Conservation (phyloP, 176 grass and related monocot genomes). For the Musa schizocarpa region DNA sequence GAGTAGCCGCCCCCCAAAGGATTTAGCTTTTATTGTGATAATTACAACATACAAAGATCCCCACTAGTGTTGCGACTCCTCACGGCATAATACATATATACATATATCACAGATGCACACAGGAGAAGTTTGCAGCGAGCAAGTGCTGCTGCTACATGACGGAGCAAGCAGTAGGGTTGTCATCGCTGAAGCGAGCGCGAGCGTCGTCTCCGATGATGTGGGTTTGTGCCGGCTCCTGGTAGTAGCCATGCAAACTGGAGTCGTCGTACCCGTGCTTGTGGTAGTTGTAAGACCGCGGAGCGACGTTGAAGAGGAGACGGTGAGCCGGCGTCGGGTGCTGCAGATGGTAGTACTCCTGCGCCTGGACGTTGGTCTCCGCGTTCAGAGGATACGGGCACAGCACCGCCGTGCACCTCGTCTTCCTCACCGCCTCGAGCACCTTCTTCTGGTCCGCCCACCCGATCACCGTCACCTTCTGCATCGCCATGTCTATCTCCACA, state of each 20-base stretch:
- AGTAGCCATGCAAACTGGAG: conserved; percentile 37
- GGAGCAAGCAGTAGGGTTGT: conserved; percentile 60
- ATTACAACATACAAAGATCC: too few relatives aligned
- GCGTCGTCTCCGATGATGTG: conserved; percentile 23
- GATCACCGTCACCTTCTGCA: conserved; percentile 55
- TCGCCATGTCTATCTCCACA: conserved; percentile 48
- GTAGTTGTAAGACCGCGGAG: conserved; percentile 68
- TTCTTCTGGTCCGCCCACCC: conserved; percentile 64
- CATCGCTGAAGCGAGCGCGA: conserved; percentile 57
- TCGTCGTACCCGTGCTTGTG: conserved; percentile 51
- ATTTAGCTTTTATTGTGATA: too few relatives aligned
- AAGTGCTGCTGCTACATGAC: conserved; percentile 32
- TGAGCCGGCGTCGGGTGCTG: conserved; percentile 3
- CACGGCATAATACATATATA: too few relatives aligned
- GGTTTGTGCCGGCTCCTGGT: neutral
- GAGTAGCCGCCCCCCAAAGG: too few relatives aligned
- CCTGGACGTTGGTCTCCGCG: conserved; percentile 9
- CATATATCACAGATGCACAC: too few relatives aligned
- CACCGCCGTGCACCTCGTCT: conserved; percentile 36
- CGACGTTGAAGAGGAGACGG: conserved; percentile 8
- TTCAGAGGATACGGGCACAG: conserved; percentile 32
- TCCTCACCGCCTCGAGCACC: conserved; percentile 47
- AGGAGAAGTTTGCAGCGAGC: too few relatives aligned
- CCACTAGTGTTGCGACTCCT: too few relatives aligned
- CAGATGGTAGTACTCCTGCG: conserved; percentile 29